Evolutionary conservation across 345 rosid genomes (phyloP).

Genomic region (Chamaenerion angustifolium): DNA sequence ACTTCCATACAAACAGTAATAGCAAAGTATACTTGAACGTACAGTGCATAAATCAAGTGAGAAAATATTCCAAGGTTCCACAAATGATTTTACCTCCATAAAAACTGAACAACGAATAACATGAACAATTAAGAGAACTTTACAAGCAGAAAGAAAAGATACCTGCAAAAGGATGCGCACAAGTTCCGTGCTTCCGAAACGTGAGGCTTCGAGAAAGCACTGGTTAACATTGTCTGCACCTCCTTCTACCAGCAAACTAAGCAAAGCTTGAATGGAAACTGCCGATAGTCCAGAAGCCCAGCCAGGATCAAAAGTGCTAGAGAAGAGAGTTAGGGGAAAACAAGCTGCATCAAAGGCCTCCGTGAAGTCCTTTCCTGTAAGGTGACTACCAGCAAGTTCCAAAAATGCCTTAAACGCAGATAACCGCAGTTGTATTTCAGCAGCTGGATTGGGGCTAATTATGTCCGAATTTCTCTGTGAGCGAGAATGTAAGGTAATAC

Average conservation of each 20-base stretch:
- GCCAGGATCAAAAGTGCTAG: conserved; percentile 82
- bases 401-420: conserved; percentile 86
- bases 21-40: no score
- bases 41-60: no score
- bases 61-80: no score
- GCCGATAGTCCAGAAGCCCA: conserved; percentile 96
- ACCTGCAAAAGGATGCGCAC: conserved; percentile 92
- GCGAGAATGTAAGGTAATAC: conserved; percentile 87
- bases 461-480: conserved; percentile 52
- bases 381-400: conserved; percentile 78
- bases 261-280: conserved; percentile 69
- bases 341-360: conserved; percentile 99
- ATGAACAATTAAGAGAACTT: neutral
- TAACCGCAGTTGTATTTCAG: conserved; percentile 82
- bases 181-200: conserved; percentile 96
- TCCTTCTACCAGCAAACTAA: conserved; percentile 84
- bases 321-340: conserved; percentile 87
- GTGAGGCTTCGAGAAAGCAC: conserved; percentile 97
- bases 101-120: no score
- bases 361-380: conserved; percentile 92
- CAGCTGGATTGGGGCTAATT: conserved; percentile 51
- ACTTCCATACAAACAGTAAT: no score
- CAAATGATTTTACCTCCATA: no score
- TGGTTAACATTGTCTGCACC: conserved; percentile 94
- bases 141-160: conserved; percentile 3